These are phyloP conservation scores for Boletus insuetus DNA, from an alignment of 768 basidiomycete genomes.

Conservation along the genomic window DNA sequence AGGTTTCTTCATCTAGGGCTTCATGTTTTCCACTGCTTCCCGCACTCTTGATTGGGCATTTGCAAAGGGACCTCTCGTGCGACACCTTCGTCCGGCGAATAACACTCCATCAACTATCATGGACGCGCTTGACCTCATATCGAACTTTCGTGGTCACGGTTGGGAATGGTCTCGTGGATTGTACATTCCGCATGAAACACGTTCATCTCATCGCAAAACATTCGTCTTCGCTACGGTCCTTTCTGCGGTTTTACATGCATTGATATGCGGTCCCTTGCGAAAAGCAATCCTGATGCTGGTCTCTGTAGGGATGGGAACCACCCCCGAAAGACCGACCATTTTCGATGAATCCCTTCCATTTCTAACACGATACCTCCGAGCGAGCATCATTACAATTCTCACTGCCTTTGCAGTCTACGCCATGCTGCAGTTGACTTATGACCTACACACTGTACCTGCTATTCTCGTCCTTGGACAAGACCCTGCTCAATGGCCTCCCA, in stretches of 20 bases:
- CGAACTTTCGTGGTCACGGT: background rate
- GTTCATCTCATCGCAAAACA: background rate
- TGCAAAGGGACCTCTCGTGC: background rate
- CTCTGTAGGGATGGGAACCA: background rate
- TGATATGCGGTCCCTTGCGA: background rate
- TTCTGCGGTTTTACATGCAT: background rate
- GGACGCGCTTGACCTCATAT: background rate
- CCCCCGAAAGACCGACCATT: background rate
- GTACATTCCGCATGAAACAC: background rate
- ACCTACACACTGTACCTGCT: background rate
- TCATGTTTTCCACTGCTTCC: background rate
- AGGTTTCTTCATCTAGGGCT: background rate
- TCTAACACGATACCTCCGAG: background rate
- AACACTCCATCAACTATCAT: background rate
- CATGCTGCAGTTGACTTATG: background rate
- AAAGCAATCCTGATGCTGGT: background rate
- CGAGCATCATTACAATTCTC: background rate
- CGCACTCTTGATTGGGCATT: background rate
- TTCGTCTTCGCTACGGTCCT: background rate
- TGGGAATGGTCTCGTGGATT: background rate
- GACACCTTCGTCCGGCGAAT: background rate
- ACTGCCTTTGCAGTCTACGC: background rate
- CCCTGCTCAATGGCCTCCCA: background rate
- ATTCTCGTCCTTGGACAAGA: slow-evolving; percentile 1
- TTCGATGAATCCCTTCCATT: background rate